Evolutionary conservation across 768 basidiomycete genomes (phyloP).

Genomic region (Kondoa subrosea): DNA sequence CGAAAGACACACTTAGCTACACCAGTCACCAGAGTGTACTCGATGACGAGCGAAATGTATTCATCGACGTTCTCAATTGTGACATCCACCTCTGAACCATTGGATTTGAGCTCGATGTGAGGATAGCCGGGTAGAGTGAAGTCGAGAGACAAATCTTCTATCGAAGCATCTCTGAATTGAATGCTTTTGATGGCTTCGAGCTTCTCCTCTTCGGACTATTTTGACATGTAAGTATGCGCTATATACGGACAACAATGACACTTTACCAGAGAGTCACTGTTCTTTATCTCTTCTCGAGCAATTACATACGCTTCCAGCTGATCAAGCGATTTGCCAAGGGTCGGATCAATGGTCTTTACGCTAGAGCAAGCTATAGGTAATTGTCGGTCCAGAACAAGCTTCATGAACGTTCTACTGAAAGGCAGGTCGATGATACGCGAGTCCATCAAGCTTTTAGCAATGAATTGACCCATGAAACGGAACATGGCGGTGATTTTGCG

Average conservation of each 20-base stretch:
- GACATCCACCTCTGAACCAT: constrained; percentile 63
- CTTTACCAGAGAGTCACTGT: constrained; percentile 27
- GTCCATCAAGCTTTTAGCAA: constrained; percentile 91
- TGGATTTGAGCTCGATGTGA: constrained; percentile 77
- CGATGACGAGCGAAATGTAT: constrained; percentile 70
- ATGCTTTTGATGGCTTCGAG: constrained; percentile 34
- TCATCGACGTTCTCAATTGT: constrained; percentile 73
- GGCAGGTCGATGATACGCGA: constrained; percentile 92
- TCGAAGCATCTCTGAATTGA: constrained; percentile 45
- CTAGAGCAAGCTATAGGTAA: constrained; percentile 67
- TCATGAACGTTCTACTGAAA: constrained; percentile 88
- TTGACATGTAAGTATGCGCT: not conserved
- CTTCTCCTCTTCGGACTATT: constrained; percentile 2
- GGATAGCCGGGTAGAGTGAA: constrained; percentile 86
- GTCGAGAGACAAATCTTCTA: constrained; percentile 82
- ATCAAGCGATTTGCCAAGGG: constrained; percentile 66
- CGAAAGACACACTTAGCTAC: not conserved
- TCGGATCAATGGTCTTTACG: constrained; percentile 67
- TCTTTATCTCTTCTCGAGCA: constrained; percentile 39
- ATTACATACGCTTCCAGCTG: constrained; percentile 47
- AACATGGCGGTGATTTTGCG: constrained; percentile 76
- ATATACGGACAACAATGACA: constrained; percentile 20
- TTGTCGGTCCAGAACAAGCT: constrained; percentile 69
- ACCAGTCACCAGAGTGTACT: constrained; percentile 51
- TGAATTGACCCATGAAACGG: constrained; percentile 82